Evolutionary conservation across 2,329 filamentous ascomycete genomes (phyloP).

Genomic region (Boeremia lycopersici): DNA sequence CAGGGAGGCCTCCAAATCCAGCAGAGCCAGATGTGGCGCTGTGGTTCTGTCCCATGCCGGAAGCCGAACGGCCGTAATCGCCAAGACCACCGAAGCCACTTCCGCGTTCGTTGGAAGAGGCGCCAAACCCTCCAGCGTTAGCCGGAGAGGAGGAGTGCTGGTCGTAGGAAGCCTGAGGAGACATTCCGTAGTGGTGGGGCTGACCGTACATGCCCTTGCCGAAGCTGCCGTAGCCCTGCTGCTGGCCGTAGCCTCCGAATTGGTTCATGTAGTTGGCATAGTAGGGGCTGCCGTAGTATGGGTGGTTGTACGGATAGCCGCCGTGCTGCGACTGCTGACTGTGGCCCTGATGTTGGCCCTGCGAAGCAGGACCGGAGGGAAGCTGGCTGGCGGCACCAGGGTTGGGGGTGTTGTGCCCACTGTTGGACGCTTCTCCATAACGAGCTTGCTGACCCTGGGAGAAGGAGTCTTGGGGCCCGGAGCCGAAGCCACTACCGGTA

Average conservation of each 20-base stretch:
- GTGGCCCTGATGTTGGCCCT: constrained; percentile 55
- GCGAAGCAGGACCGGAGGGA: constrained; percentile 55
- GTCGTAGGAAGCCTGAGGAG: constrained; percentile 63
- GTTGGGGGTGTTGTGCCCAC: constrained; percentile 89
- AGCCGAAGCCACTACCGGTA: constrained; percentile 75
- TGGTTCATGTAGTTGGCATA: constrained; percentile 69
- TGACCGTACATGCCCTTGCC: constrained; percentile 68
- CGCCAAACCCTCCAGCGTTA: constrained; percentile 60
- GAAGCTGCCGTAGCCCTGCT: constrained; percentile 57
- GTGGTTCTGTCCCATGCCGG: constrained; percentile 62
- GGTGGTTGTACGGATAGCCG: constrained; percentile 58
- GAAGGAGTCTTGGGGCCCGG: constrained; percentile 64
- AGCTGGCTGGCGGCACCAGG: constrained; percentile 67
- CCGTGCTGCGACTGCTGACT: constrained; percentile 47
- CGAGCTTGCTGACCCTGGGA: constrained; percentile 73
- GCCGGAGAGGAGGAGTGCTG: constrained; percentile 68
- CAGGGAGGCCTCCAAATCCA: constrained; percentile 60
- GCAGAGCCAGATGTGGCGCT: constrained; percentile 55
- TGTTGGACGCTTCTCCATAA: constrained; percentile 78
- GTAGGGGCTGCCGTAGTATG: constrained; percentile 67
- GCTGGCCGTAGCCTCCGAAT: constrained; percentile 61
- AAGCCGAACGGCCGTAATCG: constrained; percentile 65
- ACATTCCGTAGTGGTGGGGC: constrained; percentile 65
- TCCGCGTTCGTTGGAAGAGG: constrained; percentile 54
- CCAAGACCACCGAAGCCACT: constrained; percentile 58